Evolutionary conservation across 495 filamentous ascomycete genomes (phyloP).

Genomic region (Emericellopsis terricola): DNA sequence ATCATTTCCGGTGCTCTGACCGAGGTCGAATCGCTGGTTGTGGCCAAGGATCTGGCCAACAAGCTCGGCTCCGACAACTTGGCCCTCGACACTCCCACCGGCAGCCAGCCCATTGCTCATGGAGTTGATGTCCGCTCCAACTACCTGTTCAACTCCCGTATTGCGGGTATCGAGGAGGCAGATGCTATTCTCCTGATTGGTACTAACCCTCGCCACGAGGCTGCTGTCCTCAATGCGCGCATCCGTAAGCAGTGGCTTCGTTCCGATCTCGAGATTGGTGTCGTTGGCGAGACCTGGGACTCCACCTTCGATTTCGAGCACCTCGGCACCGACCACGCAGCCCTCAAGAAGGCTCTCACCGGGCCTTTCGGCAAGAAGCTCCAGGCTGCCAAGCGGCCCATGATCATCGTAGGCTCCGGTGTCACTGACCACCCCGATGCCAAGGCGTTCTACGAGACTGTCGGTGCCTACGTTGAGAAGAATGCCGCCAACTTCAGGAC

Average conservation of each 20-base stretch:
- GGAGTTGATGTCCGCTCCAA: slow-evolving; percentile 88
- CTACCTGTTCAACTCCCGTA: slow-evolving; percentile 91
- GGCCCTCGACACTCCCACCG: slow-evolving; percentile 74
- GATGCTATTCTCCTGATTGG: slow-evolving; percentile 84
- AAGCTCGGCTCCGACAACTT: slow-evolving; percentile 92
- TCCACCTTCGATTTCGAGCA: slow-evolving; percentile 89
- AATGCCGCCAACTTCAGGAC: slow-evolving; percentile 73
- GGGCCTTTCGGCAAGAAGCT: slow-evolving; percentile 86
- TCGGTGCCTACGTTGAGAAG: slow-evolving; percentile 84
- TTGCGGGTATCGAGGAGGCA: slow-evolving; percentile 82
- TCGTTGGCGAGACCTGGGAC: slow-evolving; percentile 80
- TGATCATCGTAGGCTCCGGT: slow-evolving; percentile 88
- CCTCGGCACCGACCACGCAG: slow-evolving; percentile 55
- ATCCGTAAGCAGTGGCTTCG: slow-evolving; percentile 96
- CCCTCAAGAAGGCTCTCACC: slow-evolving; percentile 69
- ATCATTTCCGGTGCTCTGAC: slow-evolving; percentile 78
- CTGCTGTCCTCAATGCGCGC: slow-evolving; percentile 83
- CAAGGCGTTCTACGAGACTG: slow-evolving; percentile 78
- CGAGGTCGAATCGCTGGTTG: slow-evolving; percentile 82
- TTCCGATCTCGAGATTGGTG: slow-evolving; percentile 81
- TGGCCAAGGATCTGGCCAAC: slow-evolving; percentile 92
- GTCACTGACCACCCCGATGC: slow-evolving; percentile 78
- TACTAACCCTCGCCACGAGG: slow-evolving; percentile 88
- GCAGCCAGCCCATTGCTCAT: slow-evolving; percentile 70
- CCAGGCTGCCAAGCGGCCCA: slow-evolving; percentile 67